phyloP scores from a whole-genome alignment of 164 flowering plant species.

The Protea cynaroides region DNA sequence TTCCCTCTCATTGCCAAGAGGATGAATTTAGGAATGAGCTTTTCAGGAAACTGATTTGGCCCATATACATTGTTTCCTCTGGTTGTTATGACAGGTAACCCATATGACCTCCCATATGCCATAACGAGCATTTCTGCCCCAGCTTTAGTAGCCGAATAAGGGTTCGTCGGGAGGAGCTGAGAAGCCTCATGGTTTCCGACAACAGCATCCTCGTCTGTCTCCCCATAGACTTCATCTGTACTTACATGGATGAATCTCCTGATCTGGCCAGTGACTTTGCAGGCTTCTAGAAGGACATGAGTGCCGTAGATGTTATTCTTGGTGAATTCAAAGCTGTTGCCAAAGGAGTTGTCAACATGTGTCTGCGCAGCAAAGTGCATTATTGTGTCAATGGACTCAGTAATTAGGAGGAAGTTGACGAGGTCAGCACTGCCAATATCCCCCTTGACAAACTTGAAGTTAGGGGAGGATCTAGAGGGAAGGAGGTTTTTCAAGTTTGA shows the following conservation, averaged over 20 bases:
- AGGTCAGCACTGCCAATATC: constrained; percentile 69
- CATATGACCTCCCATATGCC: constrained; percentile 21
- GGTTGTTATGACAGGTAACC: constrained; percentile 18
- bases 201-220: constrained; percentile 56
- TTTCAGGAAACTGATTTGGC: constrained; percentile 12
- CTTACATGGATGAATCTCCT: constrained; percentile 43
- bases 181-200: constrained; percentile 81
- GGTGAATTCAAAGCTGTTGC: constrained; percentile 78
- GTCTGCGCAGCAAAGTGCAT: constrained; percentile 21
- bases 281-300: constrained; percentile 57
- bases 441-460: constrained; percentile 14
- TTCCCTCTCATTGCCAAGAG: constrained; percentile 13
- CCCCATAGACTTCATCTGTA: no score
- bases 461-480: constrained; percentile 54
- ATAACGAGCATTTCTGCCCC: constrained; percentile 16
- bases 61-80: constrained; percentile 20
- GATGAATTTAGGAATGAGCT: background rate
- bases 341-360: constrained; percentile 15
- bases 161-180: constrained; percentile 51
- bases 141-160: no score
- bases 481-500: constrained; percentile 57
- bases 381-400: constrained; percentile 66
- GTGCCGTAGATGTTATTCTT: constrained; percentile 30
- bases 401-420: constrained; percentile 62
- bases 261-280: constrained; percentile 19